Conservation (phyloP, 805 yeast species). For the Wickerhamiella alocasiicola region DNA sequence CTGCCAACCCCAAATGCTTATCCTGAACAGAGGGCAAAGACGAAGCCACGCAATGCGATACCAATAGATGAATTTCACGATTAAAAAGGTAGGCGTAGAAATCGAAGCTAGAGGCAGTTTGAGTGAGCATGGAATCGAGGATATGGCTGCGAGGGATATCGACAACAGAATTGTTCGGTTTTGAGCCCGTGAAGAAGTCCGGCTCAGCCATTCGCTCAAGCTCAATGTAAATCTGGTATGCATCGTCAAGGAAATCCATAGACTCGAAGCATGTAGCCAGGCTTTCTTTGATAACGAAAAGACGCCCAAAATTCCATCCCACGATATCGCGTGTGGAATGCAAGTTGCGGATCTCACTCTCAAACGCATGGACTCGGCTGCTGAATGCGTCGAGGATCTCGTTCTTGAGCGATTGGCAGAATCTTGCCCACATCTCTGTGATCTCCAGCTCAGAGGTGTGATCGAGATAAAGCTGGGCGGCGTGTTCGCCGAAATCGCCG, state of each 20-base stretch:
- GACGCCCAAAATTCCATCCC: conserved; percentile 36
- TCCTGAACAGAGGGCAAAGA: conserved; percentile 23
- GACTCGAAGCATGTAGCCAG: conserved; percentile 42
- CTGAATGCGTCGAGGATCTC: conserved; percentile 44
- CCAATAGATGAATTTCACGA: conserved; percentile 27
- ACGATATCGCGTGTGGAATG: conserved; percentile 26
- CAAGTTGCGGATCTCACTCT: conserved; percentile 31
- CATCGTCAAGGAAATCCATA: conserved; percentile 48
- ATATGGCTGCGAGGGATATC: conserved; percentile 16
- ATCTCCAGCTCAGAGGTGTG: conserved; percentile 12
- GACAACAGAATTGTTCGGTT: conserved; percentile 14
- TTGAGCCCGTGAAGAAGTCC: conserved; percentile 12
- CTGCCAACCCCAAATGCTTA: conserved; percentile 20
- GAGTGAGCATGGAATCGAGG: conserved; percentile 26
- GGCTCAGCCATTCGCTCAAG: conserved; percentile 29
- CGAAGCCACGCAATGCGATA: conserved; percentile 22
- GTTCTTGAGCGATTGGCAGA: conserved; percentile 36
- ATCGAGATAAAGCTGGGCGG: conserved; percentile 17
- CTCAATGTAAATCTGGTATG: conserved; percentile 40
- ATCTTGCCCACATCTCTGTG: conserved; percentile 39
- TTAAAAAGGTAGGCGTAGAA: conserved; percentile 29
- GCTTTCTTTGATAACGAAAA: conserved; percentile 36
- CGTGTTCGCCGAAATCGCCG: conserved; percentile 25
- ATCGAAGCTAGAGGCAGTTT: conserved; percentile 30
- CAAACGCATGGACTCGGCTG: conserved; percentile 33